Evolutionary conservation across 371 early-diverging fungal genomes (phyloP), one percentile per base, ranked within the genome.

Genomic region (Mucor indicus): DNA sequence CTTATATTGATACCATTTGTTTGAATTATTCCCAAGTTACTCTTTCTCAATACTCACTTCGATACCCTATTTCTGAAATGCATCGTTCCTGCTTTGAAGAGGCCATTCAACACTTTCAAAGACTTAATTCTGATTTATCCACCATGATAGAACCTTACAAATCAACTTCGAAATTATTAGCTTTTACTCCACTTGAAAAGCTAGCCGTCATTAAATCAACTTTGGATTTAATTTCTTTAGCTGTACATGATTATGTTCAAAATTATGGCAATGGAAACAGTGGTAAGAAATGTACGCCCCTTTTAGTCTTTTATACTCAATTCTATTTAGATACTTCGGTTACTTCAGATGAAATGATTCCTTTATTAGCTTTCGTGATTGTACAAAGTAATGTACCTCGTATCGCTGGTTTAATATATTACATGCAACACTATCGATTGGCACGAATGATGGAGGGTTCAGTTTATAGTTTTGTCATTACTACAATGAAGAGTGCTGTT

Each of bases 281-380:
- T 20, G 59, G 59, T 59, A 33, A 8, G 22, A 15, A 24, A 33
- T 33, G 4, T 33, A 15, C n/a, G 6, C n/a, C 35, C n/a, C n/a
- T 33, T 27, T 7, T 11, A n/a, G 10, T 35, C n/a, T 35, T 27
- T 27, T 27, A 7, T 27, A 7, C 5, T 27, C 29, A 7, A 20
- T 22, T 38, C 7, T 1, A 4, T 27, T 27, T 48, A 55, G 68
- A 63, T 50, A 56, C 68, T 2, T 76, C 72, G 2, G 78, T 83
- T 9, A 83, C 81, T 1, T 73, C 83, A 9, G 83, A 83, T 50
- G 80, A 83, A 44, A 71, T 80, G 62, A 83, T 83, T 50, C 83
- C 83, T 32, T 49, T 83, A n/a, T 55, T 79, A 22, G 79, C 81
- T 6, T 73, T 69, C 53, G 72, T 72, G 9, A 67, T 81, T 47